phyloP scores from a whole-genome alignment of 108 stramenopile genomes.

The Skeletonema marinoi region DNA sequence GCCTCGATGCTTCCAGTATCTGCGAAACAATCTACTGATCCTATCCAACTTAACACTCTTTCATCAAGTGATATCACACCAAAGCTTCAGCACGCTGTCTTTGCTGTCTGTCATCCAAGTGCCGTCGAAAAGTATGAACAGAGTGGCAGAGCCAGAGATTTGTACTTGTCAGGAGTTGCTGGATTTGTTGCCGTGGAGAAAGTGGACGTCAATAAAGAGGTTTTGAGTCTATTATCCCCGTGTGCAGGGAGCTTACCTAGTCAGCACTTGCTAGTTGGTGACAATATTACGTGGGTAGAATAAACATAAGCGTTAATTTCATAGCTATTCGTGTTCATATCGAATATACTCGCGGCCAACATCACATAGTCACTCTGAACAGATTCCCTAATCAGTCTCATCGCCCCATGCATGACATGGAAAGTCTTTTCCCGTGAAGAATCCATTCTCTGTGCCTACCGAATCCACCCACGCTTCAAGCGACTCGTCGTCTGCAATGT shows the following conservation, averaged over 20 bases:
- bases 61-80: conserved; percentile 47
- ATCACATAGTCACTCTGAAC: not conserved
- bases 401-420: not conserved
- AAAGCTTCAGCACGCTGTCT: conserved; percentile 58
- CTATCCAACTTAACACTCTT: conserved; percentile 63
- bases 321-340: not conserved
- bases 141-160: conserved; percentile 64
- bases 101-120: conserved; percentile 86
- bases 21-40: conserved; percentile 81
- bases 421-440: not conserved
- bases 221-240: conserved; percentile 74
- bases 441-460: not conserved
- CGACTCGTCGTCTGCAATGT: not conserved
- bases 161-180: conserved; percentile 74
- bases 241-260: conserved; percentile 81
- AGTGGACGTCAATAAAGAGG: conserved; percentile 68
- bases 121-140: conserved; percentile 68
- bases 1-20: conserved; percentile 81
- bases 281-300: conserved; percentile 84
- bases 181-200: conserved; percentile 86
- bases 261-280: conserved; percentile 67
- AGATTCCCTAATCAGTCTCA: not conserved
- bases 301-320: conserved; percentile 24
- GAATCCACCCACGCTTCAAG: not conserved
- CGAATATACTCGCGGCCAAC: not conserved